phyloP scores from a whole-genome alignment of 1,284 basidiomycete species.

The Rhizopogon hawkerae region DNA sequence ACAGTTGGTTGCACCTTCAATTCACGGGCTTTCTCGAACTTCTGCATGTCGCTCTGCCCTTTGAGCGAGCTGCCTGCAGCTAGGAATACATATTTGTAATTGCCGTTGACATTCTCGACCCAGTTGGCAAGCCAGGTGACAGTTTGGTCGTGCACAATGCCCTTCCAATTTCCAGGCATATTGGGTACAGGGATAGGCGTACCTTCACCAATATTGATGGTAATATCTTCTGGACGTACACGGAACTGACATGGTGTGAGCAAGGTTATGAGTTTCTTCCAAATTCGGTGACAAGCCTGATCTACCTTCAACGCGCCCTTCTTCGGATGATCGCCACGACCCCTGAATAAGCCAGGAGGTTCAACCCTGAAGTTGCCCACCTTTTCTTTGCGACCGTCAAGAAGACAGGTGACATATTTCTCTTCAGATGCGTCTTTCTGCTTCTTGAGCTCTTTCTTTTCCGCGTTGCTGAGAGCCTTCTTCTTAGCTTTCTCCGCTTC shows the following conservation, averaged over 20 bases:
- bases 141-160: conserved; percentile 81
- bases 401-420: conserved; percentile 76
- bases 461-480: conserved; percentile 76
- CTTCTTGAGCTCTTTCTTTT: conserved; percentile 87
- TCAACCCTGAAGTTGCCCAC: conserved; percentile 98
- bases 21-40: conserved; percentile 94
- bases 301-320: conserved; percentile 91
- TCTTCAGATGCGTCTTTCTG: conserved; percentile 78
- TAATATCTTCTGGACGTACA: conserved; percentile 88
- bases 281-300: conserved; percentile 3
- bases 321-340: conserved; percentile 97
- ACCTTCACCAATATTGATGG: conserved; percentile 81
- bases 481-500: conserved; percentile 90
- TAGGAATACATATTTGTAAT: conserved; percentile 94
- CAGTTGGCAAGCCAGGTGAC: conserved; percentile 97
- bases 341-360: conserved; percentile 95
- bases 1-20: conserved; percentile 57
- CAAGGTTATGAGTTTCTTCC: not conserved
- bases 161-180: conserved; percentile 82
- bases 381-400: conserved; percentile 96
- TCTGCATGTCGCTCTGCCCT: conserved; percentile 91
- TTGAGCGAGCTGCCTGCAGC: conserved; percentile 91
- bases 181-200: conserved; percentile 75
- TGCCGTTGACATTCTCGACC: conserved; percentile 92
- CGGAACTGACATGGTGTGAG: conserved; percentile 49